A percentile compares a stretch with the other conserved stretches of the same genome.
These are phyloP conservation scores for Podospora sp. DNA, from an alignment of 495 filamentous ascomycete species.

Conservation along the genomic window DNA sequence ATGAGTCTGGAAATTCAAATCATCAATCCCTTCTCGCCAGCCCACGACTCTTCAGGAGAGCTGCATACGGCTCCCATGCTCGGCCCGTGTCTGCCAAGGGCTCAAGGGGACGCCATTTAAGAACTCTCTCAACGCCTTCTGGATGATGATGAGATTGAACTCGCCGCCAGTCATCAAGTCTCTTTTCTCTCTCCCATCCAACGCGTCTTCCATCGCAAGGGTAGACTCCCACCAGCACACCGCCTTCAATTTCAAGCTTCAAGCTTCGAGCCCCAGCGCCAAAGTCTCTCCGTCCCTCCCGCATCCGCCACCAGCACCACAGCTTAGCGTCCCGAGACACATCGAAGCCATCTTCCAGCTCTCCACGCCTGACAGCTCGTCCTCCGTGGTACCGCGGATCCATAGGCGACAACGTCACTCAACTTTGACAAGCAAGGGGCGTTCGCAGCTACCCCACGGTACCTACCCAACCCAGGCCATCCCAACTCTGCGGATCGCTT, in stretches of 20 bases:
- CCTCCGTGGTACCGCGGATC: not conserved
- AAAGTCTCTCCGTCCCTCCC: too few species aligned
- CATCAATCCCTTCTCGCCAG: not conserved
- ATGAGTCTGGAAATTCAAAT: slow-evolving; percentile 20
- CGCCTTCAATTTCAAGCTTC: not conserved
- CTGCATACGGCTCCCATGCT: not conserved
- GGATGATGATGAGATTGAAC: not conserved
- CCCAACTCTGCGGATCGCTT: not conserved
- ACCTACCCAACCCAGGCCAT: not conserved
- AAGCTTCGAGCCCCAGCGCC: not conserved
- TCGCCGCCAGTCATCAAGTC: not conserved
- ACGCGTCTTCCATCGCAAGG: not conserved
- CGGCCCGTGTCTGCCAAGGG: not conserved
- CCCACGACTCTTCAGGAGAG: not conserved
- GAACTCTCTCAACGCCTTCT: not conserved
- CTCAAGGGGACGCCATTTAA: slow-evolving; percentile 3
- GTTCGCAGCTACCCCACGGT: not conserved
- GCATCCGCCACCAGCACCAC: too few species aligned
- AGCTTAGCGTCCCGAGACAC: too few species aligned
- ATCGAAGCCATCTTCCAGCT: not conserved
- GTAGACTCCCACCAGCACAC: not conserved
- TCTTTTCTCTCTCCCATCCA: not conserved
- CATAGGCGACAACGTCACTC: not conserved
- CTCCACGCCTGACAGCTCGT: not conserved
- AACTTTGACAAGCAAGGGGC: not conserved